These are phyloP conservation scores for Chlorella sp. DNA, from an alignment of 139 green algal genomes.

Conservation along the genomic window DNA sequence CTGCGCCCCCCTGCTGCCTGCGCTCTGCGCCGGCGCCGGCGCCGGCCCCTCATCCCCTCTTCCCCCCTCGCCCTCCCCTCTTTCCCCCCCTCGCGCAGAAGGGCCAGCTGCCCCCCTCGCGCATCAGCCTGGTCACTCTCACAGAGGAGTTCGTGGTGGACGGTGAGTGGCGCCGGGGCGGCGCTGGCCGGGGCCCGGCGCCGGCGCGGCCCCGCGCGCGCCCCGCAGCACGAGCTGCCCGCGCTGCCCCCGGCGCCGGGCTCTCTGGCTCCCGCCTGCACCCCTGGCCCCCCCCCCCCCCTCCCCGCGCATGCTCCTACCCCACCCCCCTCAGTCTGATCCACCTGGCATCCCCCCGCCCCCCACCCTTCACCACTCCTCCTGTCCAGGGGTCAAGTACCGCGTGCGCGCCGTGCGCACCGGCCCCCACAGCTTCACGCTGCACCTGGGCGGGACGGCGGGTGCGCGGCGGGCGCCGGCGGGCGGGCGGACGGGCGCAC, in stretches of 20 bases:
- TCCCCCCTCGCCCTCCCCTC: too few species aligned
- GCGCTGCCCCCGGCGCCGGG: too few species aligned
- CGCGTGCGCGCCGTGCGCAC: slow-evolving; percentile 61
- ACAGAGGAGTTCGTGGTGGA: slow-evolving; percentile 61
- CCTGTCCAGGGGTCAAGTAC: slow-evolving; percentile 79
- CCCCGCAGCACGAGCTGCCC: too few species aligned
- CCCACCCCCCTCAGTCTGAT: not conserved
- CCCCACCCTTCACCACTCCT: not conserved
- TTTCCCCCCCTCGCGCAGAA: too few species aligned
- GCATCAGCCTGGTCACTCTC: slow-evolving; percentile 73
- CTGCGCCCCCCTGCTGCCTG: too few species aligned
- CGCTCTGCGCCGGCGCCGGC: too few species aligned
- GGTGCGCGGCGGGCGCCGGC: too few species aligned
- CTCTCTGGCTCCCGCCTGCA: too few species aligned
- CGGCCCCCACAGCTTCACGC: slow-evolving; percentile 39
- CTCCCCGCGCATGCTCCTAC: not conserved
- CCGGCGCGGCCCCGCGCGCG: too few species aligned
- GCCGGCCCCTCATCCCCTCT: too few species aligned
- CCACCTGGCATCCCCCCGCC: not conserved
- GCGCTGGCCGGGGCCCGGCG: too few species aligned
- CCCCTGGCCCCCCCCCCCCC: not conserved
- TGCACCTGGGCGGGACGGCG: slow-evolving; percentile 63
- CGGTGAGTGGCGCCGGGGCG: slow-evolving; percentile 18
- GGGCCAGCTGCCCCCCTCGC: slow-evolving; percentile 90
- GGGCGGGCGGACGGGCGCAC: not conserved